Conservation (phyloP, 148 eudicot genomes). For the Rhododendron ferrugineum region DNA sequence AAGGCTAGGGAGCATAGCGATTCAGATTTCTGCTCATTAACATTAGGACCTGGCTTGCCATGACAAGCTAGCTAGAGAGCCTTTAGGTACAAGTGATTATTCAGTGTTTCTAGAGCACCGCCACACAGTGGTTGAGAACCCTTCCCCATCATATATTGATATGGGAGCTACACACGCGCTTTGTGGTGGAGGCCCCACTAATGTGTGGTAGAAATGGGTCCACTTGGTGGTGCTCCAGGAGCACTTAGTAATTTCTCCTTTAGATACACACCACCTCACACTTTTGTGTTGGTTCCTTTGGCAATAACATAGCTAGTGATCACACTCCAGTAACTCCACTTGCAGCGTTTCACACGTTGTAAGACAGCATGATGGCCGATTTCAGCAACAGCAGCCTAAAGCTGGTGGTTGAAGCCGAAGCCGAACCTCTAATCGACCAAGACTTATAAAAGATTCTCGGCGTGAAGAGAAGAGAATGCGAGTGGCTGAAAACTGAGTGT, state of each 20-base stretch:
- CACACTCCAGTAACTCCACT: neutral
- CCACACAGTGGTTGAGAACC: neutral
- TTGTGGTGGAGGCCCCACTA: neutral
- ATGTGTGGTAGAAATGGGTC: neutral
- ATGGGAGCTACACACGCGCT: neutral
- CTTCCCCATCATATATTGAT: neutral
- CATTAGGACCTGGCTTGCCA: no score
- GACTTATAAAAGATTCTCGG: no score
- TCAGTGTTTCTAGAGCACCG: neutral
- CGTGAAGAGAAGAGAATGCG: neutral
- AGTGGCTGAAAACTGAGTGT: neutral
- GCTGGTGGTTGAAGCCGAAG: neutral
- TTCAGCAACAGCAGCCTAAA: no score
- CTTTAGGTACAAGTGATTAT: neutral
- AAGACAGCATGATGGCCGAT: neutral
- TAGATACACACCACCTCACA: neutral
- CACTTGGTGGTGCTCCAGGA: neutral
- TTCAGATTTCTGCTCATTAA: neutral
- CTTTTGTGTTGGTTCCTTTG: neutral
- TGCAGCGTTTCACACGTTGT: neutral
- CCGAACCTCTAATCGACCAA: neutral
- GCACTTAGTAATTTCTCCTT: neutral
- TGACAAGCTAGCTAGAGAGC: neutral
- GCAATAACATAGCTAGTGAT: neutral
- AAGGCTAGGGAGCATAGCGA: neutral